Percentiles rank a stretch among this genome's conserved stretches.
phyloP scores from a whole-genome alignment of 108 stramenopile species.

The Thalassiosira profunda region DNA sequence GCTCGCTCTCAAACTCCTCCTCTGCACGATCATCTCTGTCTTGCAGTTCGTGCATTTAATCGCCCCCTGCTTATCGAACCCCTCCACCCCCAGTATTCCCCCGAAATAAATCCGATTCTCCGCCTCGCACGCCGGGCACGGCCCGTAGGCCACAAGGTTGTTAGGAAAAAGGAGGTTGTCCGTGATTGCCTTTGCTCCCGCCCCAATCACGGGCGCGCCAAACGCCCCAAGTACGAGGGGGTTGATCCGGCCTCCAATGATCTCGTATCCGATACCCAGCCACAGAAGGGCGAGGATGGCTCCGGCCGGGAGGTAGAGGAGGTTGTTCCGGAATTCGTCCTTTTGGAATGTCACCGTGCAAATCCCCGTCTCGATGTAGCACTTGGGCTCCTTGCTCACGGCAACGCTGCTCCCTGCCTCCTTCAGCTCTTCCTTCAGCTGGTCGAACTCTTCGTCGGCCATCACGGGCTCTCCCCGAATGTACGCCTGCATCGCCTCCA shows the following conservation, averaged over 20 bases:
- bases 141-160: conserved; percentile 77
- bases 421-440: conserved; percentile 72
- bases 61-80: conserved; percentile 61
- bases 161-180: conserved; percentile 72
- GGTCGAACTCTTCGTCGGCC: conserved; percentile 81
- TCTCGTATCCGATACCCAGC: conserved; percentile 66
- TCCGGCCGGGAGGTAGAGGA: conserved; percentile 85
- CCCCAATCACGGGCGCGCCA: conserved; percentile 62
- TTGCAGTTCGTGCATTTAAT: conserved; percentile 89
- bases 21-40: conserved; percentile 68
- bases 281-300: conserved; percentile 53
- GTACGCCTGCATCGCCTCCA: conserved; percentile 90
- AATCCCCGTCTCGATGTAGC: conserved; percentile 94
- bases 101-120: conserved; percentile 93
- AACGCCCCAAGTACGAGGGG: conserved; percentile 68
- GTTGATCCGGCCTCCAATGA: conserved; percentile 65
- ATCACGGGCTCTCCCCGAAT: conserved; percentile 78
- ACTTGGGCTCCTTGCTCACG: conserved; percentile 90
- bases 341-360: conserved; percentile 88
- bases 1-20: conserved; percentile 77
- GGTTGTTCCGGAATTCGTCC: conserved; percentile 79
- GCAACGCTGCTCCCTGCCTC: conserved; percentile 81
- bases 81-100: conserved; percentile 89
- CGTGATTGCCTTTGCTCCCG: conserved; percentile 57
- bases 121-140: conserved; percentile 88